Percentiles rank a stretch among this genome's conserved stretches.
Conservation (phyloP, 1,139 yeast species). For the Lodderomyces parapsilosis region DNA sequence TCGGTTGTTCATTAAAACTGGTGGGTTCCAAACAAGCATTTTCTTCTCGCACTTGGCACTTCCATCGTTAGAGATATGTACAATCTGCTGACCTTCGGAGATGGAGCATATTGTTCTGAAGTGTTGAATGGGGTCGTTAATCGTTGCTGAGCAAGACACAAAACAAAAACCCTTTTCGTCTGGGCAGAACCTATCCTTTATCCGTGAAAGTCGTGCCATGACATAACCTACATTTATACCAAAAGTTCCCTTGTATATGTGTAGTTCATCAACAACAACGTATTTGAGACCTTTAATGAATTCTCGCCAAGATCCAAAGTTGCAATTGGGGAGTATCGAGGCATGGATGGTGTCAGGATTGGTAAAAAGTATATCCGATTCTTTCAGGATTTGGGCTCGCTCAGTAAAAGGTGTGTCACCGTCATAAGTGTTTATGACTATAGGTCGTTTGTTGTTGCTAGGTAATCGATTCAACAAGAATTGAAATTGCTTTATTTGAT, state of each 20-base stretch:
- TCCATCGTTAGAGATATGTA: slow-evolving; percentile 72
- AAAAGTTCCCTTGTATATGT: slow-evolving; percentile 83
- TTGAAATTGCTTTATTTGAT: slow-evolving; percentile 78
- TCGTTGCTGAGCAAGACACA: slow-evolving; percentile 92
- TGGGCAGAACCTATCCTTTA: slow-evolving; percentile 14
- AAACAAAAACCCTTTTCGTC: slow-evolving; percentile 43
- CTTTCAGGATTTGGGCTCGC: slow-evolving; percentile 52
- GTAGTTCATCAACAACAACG: slow-evolving; percentile 88
- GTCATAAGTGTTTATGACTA: slow-evolving; percentile 77
- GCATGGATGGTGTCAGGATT: slow-evolving; percentile 95
- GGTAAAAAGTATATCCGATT: slow-evolving; percentile 80
- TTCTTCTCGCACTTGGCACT: slow-evolving; percentile 82
- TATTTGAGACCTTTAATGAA: slow-evolving; percentile 64
- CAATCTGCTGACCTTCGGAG: slow-evolving; percentile 36
- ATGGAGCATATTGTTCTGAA: slow-evolving; percentile 75
- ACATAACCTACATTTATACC: slow-evolving; percentile 90
- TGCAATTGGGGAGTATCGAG: slow-evolving; percentile 66
- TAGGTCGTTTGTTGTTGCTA: slow-evolving; percentile 25
- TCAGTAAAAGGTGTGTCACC: slow-evolving; percentile 77
- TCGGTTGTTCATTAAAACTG: slow-evolving; percentile 57
- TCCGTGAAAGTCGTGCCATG: slow-evolving; percentile 60
- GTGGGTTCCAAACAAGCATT: slow-evolving; percentile 80
- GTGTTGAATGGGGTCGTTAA: slow-evolving; percentile 67
- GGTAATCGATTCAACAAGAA: slow-evolving; percentile 53
- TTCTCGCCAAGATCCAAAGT: slow-evolving; percentile 55